Percentiles rank a stretch among this genome's conserved stretches.
These are phyloP conservation scores for Rubus idaeus DNA, from an alignment of 306 rosid species.

Conservation along the genomic window DNA sequence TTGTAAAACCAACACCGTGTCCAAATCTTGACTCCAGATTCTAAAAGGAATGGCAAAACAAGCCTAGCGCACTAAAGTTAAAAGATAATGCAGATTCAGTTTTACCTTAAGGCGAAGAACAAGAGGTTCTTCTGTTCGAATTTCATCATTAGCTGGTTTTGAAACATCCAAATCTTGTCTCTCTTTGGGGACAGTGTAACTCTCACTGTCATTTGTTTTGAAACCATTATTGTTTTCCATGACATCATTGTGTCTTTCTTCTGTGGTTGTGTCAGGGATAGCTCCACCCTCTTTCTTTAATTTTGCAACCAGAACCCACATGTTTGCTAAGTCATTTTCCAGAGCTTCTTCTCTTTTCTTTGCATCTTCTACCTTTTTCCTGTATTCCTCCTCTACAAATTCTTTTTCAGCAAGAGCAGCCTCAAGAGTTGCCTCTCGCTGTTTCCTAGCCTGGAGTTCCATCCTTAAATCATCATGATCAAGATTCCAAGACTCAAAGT, in stretches of 20 bases:
- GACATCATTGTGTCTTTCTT: constrained; percentile 48
- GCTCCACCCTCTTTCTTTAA: constrained; percentile 86
- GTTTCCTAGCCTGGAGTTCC: constrained; percentile 95
- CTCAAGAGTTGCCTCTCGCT: constrained; percentile 90
- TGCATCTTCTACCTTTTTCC: constrained; percentile 82
- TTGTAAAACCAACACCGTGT: background rate
- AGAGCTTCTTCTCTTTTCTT: constrained; percentile 92
- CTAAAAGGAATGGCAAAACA: background rate
- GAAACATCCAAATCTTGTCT: constrained; percentile 45
- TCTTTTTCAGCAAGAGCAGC: constrained; percentile 93
- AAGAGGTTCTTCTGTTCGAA: constrained; percentile 68
- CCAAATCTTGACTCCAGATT: background rate
- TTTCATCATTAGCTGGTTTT: constrained; percentile 57
- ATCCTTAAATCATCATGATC: constrained; percentile 73
- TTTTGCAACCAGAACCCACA: constrained; percentile 99
- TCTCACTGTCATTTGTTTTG: constrained; percentile 40
- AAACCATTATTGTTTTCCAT: constrained; percentile 38
- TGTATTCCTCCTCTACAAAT: constrained; percentile 70
- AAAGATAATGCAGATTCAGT: background rate
- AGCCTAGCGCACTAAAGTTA: background rate
- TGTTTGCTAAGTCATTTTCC: constrained; percentile 97
- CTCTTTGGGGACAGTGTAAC: constrained; percentile 39
- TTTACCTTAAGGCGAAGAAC: constrained; percentile 93
- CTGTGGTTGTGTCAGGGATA: constrained; percentile 54
- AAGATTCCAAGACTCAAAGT: constrained; percentile 82